A percentile compares a stretch with the other conserved stretches of the same genome.
Conservation (phyloP, 805 yeast species). For the Ogataea dorogensis region DNA sequence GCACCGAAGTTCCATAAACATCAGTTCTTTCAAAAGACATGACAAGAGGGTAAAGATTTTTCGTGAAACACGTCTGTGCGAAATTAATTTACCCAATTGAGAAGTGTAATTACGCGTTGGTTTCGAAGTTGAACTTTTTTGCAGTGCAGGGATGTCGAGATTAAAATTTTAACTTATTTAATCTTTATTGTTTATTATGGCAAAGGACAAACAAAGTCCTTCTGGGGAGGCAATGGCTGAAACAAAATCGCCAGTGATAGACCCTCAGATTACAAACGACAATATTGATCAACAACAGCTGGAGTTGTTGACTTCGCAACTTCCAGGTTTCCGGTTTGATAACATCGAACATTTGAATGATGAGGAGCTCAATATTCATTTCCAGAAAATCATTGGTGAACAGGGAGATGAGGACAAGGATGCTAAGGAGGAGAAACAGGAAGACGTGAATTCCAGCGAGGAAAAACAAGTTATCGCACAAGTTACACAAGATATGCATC, state of each 20-base stretch:
- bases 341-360: conserved; percentile 26
- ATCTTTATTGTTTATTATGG: conserved; percentile 10
- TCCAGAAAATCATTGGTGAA: conserved; percentile 28
- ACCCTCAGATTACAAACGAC: conserved; percentile 15
- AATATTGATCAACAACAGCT: conserved; percentile 12
- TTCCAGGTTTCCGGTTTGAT: conserved; percentile 27
- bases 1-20: conserved; percentile 71
- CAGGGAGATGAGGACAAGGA: conserved; percentile 6
- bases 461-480: no score
- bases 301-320: conserved; percentile 26
- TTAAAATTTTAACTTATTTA: conserved; percentile 8
- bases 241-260: conserved; percentile 11
- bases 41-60: conserved; percentile 4
- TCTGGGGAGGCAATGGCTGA: neutral
- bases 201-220: conserved; percentile 3
- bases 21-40: conserved; percentile 80
- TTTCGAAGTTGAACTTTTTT: neutral
- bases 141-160: conserved; percentile 14
- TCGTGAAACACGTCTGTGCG: conserved; percentile 12
- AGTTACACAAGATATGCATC: conserved; percentile 1
- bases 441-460: neutral
- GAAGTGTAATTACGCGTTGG: conserved; percentile 11
- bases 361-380: conserved; percentile 30
- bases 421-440: conserved; percentile 3
- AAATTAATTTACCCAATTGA: conserved; percentile 9